Conservation (phyloP, 306 rosid genomes). For the Neltuma alba region DNA sequence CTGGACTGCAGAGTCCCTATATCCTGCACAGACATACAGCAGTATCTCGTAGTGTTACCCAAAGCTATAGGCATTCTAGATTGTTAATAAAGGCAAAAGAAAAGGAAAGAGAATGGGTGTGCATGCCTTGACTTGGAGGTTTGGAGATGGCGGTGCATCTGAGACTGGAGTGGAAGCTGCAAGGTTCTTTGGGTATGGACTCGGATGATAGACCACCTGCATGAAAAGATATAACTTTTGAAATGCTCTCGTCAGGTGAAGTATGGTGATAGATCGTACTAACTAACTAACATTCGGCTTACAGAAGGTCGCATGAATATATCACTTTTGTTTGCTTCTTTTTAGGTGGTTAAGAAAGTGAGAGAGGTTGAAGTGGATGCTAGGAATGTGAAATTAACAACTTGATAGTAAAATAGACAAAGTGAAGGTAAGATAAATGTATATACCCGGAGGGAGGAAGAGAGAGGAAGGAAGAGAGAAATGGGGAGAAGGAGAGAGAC, state of each 20-base stretch:
- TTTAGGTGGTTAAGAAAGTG: background rate
- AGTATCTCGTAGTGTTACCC: no score
- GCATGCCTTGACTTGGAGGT: constrained; percentile 59
- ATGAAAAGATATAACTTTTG: background rate
- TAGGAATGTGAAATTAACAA: background rate
- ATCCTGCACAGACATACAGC: constrained; percentile 34
- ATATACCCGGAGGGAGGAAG: constrained; percentile 32
- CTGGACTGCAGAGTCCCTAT: constrained; percentile 47
- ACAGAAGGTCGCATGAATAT: background rate
- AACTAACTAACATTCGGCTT: constrained; percentile 5
- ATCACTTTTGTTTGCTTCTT: background rate
- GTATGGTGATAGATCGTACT: background rate
- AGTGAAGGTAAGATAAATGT: no score
- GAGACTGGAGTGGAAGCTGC: constrained; percentile 11
- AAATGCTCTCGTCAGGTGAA: constrained; percentile 17
- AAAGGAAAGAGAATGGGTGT: background rate
- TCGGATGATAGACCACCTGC: constrained; percentile 52
- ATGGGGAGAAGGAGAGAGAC: background rate
- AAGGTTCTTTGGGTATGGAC: constrained; percentile 48
- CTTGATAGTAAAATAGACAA: no score
- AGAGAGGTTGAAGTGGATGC: background rate
- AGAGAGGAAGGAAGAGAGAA: constrained; percentile 18
- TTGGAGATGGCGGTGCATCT: constrained; percentile 71
- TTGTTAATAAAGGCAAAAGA: background rate
- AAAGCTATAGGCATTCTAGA: no score